Evolutionary conservation across 2,329 filamentous ascomycete species (phyloP), one percentile per base, ranked within the genome.

Genomic region (Didymella glomerata): DNA sequence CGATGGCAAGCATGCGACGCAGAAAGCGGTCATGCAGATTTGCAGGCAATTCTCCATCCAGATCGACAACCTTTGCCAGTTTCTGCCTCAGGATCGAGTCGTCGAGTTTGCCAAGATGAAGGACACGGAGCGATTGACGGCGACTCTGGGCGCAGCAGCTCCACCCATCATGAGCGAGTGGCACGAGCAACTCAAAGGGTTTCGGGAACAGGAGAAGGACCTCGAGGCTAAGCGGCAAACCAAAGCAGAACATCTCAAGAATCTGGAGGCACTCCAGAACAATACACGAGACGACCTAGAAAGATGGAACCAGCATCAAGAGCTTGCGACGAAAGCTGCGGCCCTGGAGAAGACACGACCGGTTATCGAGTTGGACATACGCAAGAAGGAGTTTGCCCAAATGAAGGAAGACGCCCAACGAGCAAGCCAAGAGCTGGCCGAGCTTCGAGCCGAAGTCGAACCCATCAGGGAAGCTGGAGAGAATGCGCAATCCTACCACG

Each of bases 11-110:
- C 83, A 82, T 5, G 83, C 83, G 10, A 76, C 76, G 1, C 85
- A 88, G 62, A 90, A 88, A 69, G 82, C 82, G 3, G 84, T 98
- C 7, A 83, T 90, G 67, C 79, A 83, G 10, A 80, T 97, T 48
- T 90, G 89, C 61, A 85, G 82, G 59, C 84, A 83, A 10, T 88
- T 96, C 70, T 90, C 90, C 48, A 98, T 99, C 50, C 95, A 99
- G 77, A 92, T 98, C 64, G 95, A 99, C 80, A 99, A 99, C 68
- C 83, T 99, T 2, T 99, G 95, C 76, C 95, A 99, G 75, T 99
- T 99, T 69, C 81, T 99, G 44, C 95, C 95, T 0, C 95, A 99
- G 76, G 95, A 99, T 74, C 90, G 93, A 67, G 95, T 99, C 1
- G 92, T 93, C 24, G 93, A 97, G 72, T 99, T 99, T 74, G 92